These are phyloP conservation scores for Rhizophora apiculata DNA, from an alignment of 345 rosid genomes.

Conservation along the genomic window DNA sequence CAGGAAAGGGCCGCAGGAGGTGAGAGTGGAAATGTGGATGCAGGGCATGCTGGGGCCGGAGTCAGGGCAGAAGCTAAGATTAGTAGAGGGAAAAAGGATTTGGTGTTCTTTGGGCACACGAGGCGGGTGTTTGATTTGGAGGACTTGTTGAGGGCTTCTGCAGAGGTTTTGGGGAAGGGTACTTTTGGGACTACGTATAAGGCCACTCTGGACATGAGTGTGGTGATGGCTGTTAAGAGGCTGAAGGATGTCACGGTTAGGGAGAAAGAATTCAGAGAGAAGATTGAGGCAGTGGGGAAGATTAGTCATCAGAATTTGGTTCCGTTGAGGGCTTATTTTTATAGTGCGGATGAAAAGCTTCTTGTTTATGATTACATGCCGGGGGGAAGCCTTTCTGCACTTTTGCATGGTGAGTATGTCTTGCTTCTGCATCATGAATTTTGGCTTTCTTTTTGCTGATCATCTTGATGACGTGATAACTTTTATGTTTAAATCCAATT, in stretches of 20 bases:
- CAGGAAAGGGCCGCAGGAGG: constrained; percentile 13
- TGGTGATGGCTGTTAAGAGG: constrained; percentile 45
- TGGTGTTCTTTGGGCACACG: constrained; percentile 39
- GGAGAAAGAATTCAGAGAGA: constrained; percentile 40
- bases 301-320: constrained; percentile 44
- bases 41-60: neutral
- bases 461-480: neutral
- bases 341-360: constrained; percentile 42
- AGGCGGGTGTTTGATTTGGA: constrained; percentile 35
- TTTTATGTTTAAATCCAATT: neutral
- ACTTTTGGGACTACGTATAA: constrained; percentile 52
- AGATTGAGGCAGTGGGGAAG: constrained; percentile 38
- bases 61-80: constrained; percentile 20
- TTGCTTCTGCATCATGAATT: neutral
- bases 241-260: constrained; percentile 37
- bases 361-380: constrained; percentile 48
- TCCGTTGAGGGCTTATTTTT: constrained; percentile 39
- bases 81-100: constrained; percentile 18
- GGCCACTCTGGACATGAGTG: constrained; percentile 36
- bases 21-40: constrained; percentile 5
- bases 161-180: constrained; percentile 51
- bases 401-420: constrained; percentile 38
- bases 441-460: neutral
- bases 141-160: constrained; percentile 46
- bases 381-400: constrained; percentile 46